phyloP scores from a whole-genome alignment of 78 protist genomes.

The Acrasis kona region DNA sequence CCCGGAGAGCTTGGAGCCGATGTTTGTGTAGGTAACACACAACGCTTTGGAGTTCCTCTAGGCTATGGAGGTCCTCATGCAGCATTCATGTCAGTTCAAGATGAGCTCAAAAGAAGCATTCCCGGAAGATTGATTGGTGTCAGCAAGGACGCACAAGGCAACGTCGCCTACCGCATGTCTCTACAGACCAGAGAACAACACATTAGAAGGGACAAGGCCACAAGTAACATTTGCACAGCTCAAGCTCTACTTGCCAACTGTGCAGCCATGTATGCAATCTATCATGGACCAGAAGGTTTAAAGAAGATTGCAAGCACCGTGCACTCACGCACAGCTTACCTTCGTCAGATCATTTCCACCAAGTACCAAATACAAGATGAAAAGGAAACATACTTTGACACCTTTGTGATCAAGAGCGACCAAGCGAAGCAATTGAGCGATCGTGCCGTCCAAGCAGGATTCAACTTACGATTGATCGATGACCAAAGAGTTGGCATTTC shows the following conservation, averaged over 20 bases:
- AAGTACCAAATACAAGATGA: conserved; percentile 4
- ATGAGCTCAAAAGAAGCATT: conserved; percentile 59
- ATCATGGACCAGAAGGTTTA: conserved; percentile 96
- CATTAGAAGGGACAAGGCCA: conserved; percentile 75
- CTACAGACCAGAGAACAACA: conserved; percentile 98
- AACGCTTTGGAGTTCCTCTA: conserved; percentile 95
- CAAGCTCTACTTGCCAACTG: conserved; percentile 95
- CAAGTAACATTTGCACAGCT: conserved; percentile 97
- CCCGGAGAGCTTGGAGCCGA: conserved; percentile 79
- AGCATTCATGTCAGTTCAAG: conserved; percentile 82
- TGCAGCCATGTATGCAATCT: conserved; percentile 88
- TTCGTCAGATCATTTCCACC: neutral
- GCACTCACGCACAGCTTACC: conserved; percentile 22
- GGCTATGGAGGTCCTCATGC: conserved; percentile 99
- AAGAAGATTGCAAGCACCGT: conserved; percentile 67
- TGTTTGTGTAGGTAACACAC: conserved; percentile 81
- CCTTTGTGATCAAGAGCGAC: conserved; percentile 25
- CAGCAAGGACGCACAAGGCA: conserved; percentile 57
- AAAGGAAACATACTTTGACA: conserved; percentile 58
- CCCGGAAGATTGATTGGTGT: conserved; percentile 97
- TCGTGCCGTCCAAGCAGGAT: conserved; percentile 4
- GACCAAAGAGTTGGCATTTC: conserved; percentile 43
- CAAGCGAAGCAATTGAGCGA: conserved; percentile 5
- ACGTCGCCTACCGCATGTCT: conserved; percentile 84
- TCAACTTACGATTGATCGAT: conserved; percentile 67